A percentile compares a stretch with the other conserved stretches of the same genome.
phyloP scores from a whole-genome alignment of 1,139 yeast genomes.

The Sugiyamaella paludigena region DNA sequence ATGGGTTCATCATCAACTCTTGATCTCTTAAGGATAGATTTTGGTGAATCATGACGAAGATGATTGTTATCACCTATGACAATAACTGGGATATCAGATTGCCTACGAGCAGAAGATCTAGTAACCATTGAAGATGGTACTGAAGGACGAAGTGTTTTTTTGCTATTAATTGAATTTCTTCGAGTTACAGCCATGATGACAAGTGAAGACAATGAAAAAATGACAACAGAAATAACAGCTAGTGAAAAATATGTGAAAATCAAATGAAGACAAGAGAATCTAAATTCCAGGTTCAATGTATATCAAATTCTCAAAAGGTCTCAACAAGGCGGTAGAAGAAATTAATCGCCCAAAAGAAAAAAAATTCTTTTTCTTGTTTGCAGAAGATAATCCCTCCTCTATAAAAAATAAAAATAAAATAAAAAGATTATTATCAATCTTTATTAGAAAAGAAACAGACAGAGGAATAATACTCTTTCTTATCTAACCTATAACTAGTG shows the following conservation, averaged over 20 bases:
- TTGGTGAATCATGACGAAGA: not conserved
- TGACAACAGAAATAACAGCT: not conserved
- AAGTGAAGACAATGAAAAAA: not conserved
- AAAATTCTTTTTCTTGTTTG: too few relatives aligned
- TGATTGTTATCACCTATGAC: constrained; percentile 4
- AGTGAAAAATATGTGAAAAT: not conserved
- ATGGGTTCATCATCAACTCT: constrained; percentile 1
- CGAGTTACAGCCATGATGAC: constrained; percentile 11
- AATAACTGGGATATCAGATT: constrained; percentile 6
- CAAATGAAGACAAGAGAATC: not conserved
- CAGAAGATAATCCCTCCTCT: too few relatives aligned
- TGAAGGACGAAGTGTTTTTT: constrained; percentile 2
- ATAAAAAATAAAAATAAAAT: too few relatives aligned
- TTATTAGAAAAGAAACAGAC: too few relatives aligned
- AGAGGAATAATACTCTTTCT: too few relatives aligned
- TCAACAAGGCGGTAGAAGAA: not conserved
- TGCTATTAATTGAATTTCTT: constrained; percentile 5
- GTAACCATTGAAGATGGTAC: constrained; percentile 15
- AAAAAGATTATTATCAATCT: too few relatives aligned
- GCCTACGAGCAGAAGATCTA: constrained; percentile 14
- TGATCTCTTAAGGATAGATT: constrained; percentile 5
- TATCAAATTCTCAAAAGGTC: constrained; percentile 1
- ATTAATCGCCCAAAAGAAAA: not conserved
- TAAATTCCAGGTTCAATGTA: not conserved
- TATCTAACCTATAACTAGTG: too few relatives aligned